These are phyloP conservation scores for Serendipita sp. DNA, from an alignment of 768 basidiomycete genomes.

Conservation along the genomic window DNA sequence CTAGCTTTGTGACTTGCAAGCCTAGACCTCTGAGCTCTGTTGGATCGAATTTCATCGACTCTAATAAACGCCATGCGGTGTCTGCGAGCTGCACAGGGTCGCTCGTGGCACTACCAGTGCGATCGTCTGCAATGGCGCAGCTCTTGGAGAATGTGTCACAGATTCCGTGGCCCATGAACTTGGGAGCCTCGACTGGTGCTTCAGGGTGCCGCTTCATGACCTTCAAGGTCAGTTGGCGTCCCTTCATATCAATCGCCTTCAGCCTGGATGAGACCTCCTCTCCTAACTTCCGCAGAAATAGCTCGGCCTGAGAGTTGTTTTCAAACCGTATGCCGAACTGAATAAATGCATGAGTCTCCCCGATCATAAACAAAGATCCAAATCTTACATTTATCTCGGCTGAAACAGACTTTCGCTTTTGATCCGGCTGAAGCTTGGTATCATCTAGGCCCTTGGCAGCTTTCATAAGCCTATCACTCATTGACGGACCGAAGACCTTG, in stretches of 20 bases:
- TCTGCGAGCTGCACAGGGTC: constrained; percentile 57
- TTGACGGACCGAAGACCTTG: constrained; percentile 59
- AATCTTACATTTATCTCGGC: constrained; percentile 83
- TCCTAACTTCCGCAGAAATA: constrained; percentile 62
- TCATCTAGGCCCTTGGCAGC: constrained; percentile 75
- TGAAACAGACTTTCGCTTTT: constrained; percentile 78
- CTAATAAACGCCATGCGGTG: constrained; percentile 60
- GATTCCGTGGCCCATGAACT: constrained; percentile 88
- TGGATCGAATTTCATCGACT: constrained; percentile 61
- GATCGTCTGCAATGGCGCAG: constrained; percentile 25
- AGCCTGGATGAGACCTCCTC: constrained; percentile 62
- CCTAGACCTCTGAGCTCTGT: constrained; percentile 84
- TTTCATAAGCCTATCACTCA: constrained; percentile 74
- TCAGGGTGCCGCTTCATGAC: constrained; percentile 74
- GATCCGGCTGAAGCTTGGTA: constrained; percentile 63
- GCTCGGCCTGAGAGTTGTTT: constrained; percentile 62
- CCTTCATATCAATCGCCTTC: constrained; percentile 49
- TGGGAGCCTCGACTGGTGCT: constrained; percentile 80
- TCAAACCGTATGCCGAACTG: constrained; percentile 95
- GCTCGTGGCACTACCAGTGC: constrained; percentile 54
- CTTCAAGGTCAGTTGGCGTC: constrained; percentile 68
- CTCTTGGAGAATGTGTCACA: constrained; percentile 76
- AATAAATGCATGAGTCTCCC: not conserved
- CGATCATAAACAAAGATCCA: not conserved
- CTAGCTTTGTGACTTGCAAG: constrained; percentile 81